Percentiles rank a stretch among this genome's conserved stretches.
Conservation (phyloP, 2,329 filamentous ascomycete genomes). For the Domatiomyces catenatus region DNA sequence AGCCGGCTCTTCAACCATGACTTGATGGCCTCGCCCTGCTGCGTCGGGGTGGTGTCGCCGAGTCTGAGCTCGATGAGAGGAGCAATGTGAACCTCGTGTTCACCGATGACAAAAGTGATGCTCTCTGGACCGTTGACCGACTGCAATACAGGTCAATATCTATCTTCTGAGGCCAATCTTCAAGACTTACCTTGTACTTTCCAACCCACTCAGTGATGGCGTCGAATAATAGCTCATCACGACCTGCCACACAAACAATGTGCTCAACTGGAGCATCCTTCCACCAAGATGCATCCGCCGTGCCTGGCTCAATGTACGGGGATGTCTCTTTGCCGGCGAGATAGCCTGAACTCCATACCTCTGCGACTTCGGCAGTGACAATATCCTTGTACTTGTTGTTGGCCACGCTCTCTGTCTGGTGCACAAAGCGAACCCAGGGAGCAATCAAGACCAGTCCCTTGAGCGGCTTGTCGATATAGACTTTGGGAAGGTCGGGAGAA, state of each 20-base stretch:
- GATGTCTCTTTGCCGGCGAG: conserved; percentile 7
- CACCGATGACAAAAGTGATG: conserved; percentile 23
- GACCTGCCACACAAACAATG: conserved; percentile 8
- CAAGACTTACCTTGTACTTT: conserved; percentile 12
- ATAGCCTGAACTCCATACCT: conserved; percentile 8
- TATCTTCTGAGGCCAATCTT: neutral
- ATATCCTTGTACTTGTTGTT: conserved; percentile 11
- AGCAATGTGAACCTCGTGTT: conserved; percentile 27
- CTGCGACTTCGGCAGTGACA: conserved; percentile 3
- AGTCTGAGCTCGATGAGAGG: conserved; percentile 27
- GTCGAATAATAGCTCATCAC: conserved; percentile 13
- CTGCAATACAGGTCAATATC: conserved; percentile 5
- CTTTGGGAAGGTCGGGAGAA: conserved; percentile 28
- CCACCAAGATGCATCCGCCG: conserved; percentile 13
- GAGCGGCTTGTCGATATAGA: conserved; percentile 20
- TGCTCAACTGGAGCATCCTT: conserved; percentile 14
- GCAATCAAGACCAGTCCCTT: conserved; percentile 39
- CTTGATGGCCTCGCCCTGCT: conserved; percentile 27
- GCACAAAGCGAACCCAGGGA: conserved; percentile 43
- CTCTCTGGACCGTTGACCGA: conserved; percentile 18
- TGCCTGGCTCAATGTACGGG: conserved; percentile 9
- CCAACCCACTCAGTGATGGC: conserved; percentile 9
- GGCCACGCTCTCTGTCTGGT: conserved; percentile 10
- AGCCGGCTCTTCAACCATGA: conserved; percentile 18
- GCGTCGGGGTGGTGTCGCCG: conserved; percentile 23